Evolutionary conservation across 2,329 filamentous ascomycete genomes (phyloP).

Genomic region (Aspergillus sergii): DNA sequence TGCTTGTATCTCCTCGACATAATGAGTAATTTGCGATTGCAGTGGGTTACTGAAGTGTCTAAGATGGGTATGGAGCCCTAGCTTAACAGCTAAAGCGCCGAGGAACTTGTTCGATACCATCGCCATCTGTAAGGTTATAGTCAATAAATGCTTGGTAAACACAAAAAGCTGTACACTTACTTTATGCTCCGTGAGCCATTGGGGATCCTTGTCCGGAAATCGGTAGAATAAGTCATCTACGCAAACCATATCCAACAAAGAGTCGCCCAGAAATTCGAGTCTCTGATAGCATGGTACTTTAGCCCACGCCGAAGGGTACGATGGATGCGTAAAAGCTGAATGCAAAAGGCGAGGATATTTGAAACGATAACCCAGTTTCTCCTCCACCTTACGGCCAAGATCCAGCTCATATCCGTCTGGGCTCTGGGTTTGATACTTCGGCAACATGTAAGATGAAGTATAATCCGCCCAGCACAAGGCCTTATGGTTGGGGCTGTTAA

Average conservation of each 20-base stretch:
- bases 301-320: slow-evolving; percentile 73
- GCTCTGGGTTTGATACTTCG: slow-evolving; percentile 67
- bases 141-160: slow-evolving; percentile 11
- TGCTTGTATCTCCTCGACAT: slow-evolving; percentile 43
- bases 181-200: slow-evolving; percentile 98
- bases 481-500: slow-evolving; percentile 68
- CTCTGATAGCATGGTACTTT: slow-evolving; percentile 86
- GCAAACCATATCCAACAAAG: slow-evolving; percentile 81
- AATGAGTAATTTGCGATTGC: slow-evolving; percentile 52
- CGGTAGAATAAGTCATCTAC: slow-evolving; percentile 79
- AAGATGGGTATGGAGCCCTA: slow-evolving; percentile 77
- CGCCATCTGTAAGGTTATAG: slow-evolving; percentile 64
- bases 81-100: slow-evolving; percentile 74
- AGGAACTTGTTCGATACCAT: slow-evolving; percentile 98
- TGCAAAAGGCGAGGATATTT: slow-evolving; percentile 73
- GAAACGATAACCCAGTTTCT: slow-evolving; percentile 68
- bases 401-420: slow-evolving; percentile 69
- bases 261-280: slow-evolving; percentile 88
- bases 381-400: slow-evolving; percentile 65
- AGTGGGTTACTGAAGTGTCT: slow-evolving; percentile 47
- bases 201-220: slow-evolving; percentile 79
- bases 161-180: slow-evolving; percentile 29
- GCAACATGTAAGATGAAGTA: slow-evolving; percentile 66
- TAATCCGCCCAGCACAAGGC: slow-evolving; percentile 76
- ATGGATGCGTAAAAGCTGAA: slow-evolving; percentile 87